Evolutionary conservation across 106 monocot species (phyloP).

Genomic region (Dioscorea zingiberensis): DNA sequence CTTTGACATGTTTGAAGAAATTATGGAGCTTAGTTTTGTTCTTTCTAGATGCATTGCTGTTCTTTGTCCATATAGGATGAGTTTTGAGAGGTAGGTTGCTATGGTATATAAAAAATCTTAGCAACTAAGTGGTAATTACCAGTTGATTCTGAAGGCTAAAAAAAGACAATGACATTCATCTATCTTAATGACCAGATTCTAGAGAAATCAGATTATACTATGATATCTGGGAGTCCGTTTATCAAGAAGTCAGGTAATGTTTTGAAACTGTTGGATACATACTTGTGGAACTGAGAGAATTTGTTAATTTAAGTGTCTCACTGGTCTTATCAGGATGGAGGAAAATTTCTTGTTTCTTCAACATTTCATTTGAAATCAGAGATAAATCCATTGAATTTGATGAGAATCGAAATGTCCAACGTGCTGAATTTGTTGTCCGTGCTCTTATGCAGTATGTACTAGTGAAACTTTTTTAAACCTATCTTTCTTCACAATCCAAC

Average conservation of each 20-base stretch:
- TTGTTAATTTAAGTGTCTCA: neutral
- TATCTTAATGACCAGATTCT: constrained; percentile 55
- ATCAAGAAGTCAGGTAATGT: constrained; percentile 83
- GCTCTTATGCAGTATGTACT: constrained; percentile 84
- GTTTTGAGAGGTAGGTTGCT: too few species aligned
- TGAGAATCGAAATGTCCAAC: constrained; percentile 77
- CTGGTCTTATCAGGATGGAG: constrained; percentile 69
- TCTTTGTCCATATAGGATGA: too few species aligned
- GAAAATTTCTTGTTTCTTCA: constrained; percentile 94
- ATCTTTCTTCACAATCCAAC: too few species aligned
- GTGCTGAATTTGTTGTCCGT: constrained; percentile 88
- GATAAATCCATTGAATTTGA: constrained; percentile 89
- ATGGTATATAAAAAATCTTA: too few species aligned
- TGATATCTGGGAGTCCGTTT: constrained; percentile 70
- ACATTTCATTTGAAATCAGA: constrained; percentile 90
- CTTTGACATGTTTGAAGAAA: too few species aligned
- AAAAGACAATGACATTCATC: neutral
- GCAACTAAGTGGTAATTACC: too few species aligned
- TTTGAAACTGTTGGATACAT: neutral
- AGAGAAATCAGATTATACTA: constrained; percentile 85
- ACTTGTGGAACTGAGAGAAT: neutral
- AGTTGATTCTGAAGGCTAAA: too few species aligned
- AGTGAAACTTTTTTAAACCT: too few species aligned
- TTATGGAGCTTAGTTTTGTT: too few species aligned
- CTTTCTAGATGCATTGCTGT: too few species aligned